Conservation (phyloP, 768 basidiomycete genomes). For the Suillus hirtellus region DNA sequence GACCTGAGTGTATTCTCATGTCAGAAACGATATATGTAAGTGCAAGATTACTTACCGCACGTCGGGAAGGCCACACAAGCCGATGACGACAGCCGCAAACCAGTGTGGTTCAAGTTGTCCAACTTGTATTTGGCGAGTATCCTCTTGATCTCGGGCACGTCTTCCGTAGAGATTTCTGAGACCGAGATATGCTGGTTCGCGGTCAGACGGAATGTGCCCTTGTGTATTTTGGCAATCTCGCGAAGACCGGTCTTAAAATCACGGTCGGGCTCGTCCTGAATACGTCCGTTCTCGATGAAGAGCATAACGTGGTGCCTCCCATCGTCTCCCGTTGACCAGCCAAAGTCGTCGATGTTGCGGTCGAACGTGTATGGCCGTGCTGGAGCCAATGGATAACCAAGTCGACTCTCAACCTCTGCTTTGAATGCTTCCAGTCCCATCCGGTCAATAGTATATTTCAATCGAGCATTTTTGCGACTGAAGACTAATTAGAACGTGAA, state of each 20-base stretch:
- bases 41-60: constrained; percentile 51
- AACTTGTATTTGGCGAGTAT: constrained; percentile 84
- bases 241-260: constrained; percentile 91
- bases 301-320: constrained; percentile 89
- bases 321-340: constrained; percentile 87
- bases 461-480: constrained; percentile 81
- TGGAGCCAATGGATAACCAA: constrained; percentile 76
- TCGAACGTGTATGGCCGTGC: constrained; percentile 80
- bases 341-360: constrained; percentile 90
- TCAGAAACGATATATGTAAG: constrained; percentile 6
- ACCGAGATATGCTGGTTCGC: constrained; percentile 94
- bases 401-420: constrained; percentile 83
- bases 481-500: constrained; percentile 8
- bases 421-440: constrained; percentile 90
- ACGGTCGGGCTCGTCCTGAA: constrained; percentile 89
- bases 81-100: constrained; percentile 82
- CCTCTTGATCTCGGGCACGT: constrained; percentile 75
- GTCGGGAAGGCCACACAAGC: constrained; percentile 99
- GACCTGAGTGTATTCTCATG: constrained; percentile 35
- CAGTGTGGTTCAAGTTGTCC: constrained; percentile 81
- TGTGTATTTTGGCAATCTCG: constrained; percentile 93
- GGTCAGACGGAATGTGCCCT: constrained; percentile 91
- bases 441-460: constrained; percentile 97
- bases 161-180: constrained; percentile 74
- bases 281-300: constrained; percentile 97